Evolutionary conservation across 371 early-diverging fungal genomes (phyloP), one percentile per base, ranked within the genome.

Genomic region (Mortierella sp.): DNA sequence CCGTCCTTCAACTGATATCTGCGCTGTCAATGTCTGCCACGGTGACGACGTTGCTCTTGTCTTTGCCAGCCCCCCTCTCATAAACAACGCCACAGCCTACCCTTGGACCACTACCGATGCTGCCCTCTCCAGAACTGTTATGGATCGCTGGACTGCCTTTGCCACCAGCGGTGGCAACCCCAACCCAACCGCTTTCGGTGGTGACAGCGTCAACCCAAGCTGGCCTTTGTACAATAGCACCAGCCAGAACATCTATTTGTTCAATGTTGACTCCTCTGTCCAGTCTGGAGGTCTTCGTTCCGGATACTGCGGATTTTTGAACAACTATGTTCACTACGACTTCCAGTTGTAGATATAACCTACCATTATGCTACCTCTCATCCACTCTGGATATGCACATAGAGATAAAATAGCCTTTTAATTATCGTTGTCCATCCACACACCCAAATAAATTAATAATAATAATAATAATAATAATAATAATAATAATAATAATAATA

Each of bases 141-240:
- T 81, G 69, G 82, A 81, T 43, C 82, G 82, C 64, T 81, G 76
- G 76, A 76, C 76, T 1, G 59, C 72, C 67, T 81, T 81, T 72
- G 82, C 69, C 41, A 52, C 53, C 50, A 57, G 67, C 41, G 64
- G 67, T 19, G 69, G 69, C 38, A 72, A 81, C 73, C 82, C 82
- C 59, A 81, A 81, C 73, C 69, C 76, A 3, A 65, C 73, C n/a
- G 69, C 68, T n/a, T 53, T 50, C 28, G 70, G 67, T n/a, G 70
- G 70, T 10, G 80, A 74, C 47, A 64, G 52, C 28, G 28, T 28
- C 64, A 24, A 24, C 63, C 82, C 82, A 28, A 66, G 32, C 64
- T 81, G 82, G 82, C 82, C 82, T 50, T 33, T 47, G 69, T 81
- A 66, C 63, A 47, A 67, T 36, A 57, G 59, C 41, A 50, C 58